Percentiles rank a stretch among this genome's conserved stretches.
These are phyloP conservation scores for Neurospora tetraspora DNA, from an alignment of 495 filamentous ascomycete species.

Conservation along the genomic window DNA sequence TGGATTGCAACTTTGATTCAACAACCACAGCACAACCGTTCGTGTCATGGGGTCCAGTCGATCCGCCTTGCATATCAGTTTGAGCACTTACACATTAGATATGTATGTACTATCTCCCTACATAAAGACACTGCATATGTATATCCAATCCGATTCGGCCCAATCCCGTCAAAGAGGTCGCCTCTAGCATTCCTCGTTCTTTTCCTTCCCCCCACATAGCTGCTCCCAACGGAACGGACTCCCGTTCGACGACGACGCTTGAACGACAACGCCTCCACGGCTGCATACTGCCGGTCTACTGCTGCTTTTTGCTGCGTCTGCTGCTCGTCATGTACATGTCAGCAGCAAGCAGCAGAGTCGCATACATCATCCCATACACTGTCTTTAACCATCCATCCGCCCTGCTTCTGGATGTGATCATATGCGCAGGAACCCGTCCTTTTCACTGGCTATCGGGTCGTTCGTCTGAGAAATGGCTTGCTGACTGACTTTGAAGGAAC, in stretches of 20 bases:
- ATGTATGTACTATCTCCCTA: neutral
- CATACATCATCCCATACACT: constrained; percentile 9
- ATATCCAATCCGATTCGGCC: neutral
- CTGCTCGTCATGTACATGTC: neutral
- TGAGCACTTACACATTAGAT: neutral
- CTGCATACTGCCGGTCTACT: neutral
- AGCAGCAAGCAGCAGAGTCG: neutral
- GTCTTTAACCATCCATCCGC: neutral
- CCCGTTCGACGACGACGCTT: neutral
- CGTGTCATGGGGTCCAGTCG: neutral
- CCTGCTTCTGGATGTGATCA: constrained; percentile 5
- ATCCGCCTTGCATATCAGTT: neutral
- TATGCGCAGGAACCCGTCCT: constrained; percentile 26
- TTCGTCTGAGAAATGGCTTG: neutral
- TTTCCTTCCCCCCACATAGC: neutral
- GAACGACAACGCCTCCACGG: neutral
- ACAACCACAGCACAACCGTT: neutral
- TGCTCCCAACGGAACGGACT: neutral
- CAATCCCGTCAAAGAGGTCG: neutral
- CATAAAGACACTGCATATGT: neutral
- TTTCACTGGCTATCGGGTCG: constrained; percentile 8
- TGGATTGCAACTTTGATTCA: neutral
- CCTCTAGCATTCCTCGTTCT: neutral
- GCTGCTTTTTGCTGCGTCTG: neutral
- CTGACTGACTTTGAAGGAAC: neutral